Evolutionary conservation across 139 green algal genomes (phyloP).

Genomic region (Coccomyxa sp.): DNA sequence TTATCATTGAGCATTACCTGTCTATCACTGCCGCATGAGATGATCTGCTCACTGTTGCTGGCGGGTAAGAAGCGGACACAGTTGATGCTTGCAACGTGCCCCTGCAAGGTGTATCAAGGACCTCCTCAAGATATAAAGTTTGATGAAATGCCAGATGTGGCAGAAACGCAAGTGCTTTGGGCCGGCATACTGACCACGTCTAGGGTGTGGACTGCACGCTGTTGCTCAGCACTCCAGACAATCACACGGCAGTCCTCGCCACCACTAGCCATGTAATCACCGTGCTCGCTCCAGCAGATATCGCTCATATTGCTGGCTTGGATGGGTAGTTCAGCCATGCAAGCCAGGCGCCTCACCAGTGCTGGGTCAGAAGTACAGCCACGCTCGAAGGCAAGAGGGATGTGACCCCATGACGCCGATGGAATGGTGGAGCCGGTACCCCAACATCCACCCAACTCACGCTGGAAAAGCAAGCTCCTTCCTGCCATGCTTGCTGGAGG

Average conservation of each 20-base stretch:
- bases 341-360: conserved; percentile 2
- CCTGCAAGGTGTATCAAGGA: conserved; percentile 30
- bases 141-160: not conserved
- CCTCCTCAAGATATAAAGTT: not conserved
- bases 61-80: conserved; percentile 38
- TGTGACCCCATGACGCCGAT: not conserved
- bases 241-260: conserved; percentile 65
- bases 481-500: too few relatives aligned
- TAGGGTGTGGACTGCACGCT: not conserved
- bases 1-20: conserved; percentile 20
- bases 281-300: conserved; percentile 39
- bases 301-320: conserved; percentile 52
- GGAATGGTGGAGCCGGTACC: not conserved
- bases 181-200: conserved; percentile 16
- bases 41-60: conserved; percentile 27
- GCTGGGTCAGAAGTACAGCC: not conserved
- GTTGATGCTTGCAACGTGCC: conserved; percentile 24
- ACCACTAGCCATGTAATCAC: conserved; percentile 51
- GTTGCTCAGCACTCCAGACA: conserved; percentile 44
- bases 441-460: too few relatives aligned
- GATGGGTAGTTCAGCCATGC: conserved; percentile 1
- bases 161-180: not conserved
- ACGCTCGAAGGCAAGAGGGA: not conserved
- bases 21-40: conserved; percentile 50
- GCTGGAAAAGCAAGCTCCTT: too few relatives aligned